Evolutionary conservation across 192 early-diverging fungal genomes (phyloP), one percentile per base, ranked within the genome.

Genomic region (Fimicolochytrium jonesii): DNA sequence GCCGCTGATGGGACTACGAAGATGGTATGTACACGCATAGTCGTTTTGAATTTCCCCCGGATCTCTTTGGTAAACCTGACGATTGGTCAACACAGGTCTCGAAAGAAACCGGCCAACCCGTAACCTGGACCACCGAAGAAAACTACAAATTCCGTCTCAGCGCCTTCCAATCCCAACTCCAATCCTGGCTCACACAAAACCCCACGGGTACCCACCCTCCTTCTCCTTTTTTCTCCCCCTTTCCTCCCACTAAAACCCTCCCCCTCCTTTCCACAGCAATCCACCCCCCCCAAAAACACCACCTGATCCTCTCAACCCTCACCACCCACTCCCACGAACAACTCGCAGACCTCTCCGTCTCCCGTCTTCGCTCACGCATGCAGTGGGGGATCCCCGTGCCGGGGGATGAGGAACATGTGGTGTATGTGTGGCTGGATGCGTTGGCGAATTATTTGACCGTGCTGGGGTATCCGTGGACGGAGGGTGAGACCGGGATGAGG

Each of bases 391-490:
- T 98, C 26, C 82, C 84, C 1, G 92, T 98, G 9, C 95, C 95
- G 0, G 82, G 77, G 59, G 94, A 98, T 69, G 51, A 77, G 4
- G 77, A 86, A 3, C 95, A 98, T 61, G 89, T 92, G 10, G 85
- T 98, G 34, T 98, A 98, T 61, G 95, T 98, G 25, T 98, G 95
- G 95, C 76, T 98, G 45, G 95, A 98, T 62, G 95, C 95, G 2
- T 80, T 98, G 20, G 82, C 87, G 39, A 95, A 93, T 72, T 98
- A 98, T 63, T 69, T 91, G 17, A 96, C 94, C 4, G 88, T 88
- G 1, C 73, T 84, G 39, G 92, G 92, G 35, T 97, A 87, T 68
- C 93, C 92, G 15, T 88, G 89, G 90, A 23, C 44, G 33, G 50
- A 56, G 1, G 18, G 43, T 20, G 20, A 17, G 35, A 48, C 34